phyloP scores from a whole-genome alignment of 2,329 filamentous ascomycete genomes.

The Claviceps monticola region DNA sequence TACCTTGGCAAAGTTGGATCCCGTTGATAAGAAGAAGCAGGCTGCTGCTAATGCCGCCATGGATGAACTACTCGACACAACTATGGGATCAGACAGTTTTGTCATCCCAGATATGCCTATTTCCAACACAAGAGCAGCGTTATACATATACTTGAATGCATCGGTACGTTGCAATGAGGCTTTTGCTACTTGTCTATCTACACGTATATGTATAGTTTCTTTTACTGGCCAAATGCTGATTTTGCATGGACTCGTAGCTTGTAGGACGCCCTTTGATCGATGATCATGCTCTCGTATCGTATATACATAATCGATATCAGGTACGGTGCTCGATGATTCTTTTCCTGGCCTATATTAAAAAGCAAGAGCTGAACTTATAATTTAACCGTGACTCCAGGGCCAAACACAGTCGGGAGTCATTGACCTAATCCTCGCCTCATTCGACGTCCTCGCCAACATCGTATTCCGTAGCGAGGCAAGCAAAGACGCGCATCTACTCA shows the following conservation, averaged over 20 bases:
- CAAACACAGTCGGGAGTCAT: slow-evolving; percentile 65
- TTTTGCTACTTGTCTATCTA: background rate
- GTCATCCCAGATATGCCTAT: slow-evolving; percentile 51
- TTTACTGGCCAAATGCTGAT: background rate
- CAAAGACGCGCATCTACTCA: slow-evolving; percentile 55
- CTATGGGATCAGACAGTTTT: slow-evolving; percentile 40
- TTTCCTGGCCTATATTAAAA: background rate
- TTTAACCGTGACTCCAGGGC: slow-evolving; percentile 32
- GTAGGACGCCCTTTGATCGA: slow-evolving; percentile 73
- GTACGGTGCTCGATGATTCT: slow-evolving; percentile 23
- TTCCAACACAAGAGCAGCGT: slow-evolving; percentile 62
- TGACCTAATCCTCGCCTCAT: slow-evolving; percentile 76
- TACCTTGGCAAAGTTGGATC: slow-evolving; percentile 41
- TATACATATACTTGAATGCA: slow-evolving; percentile 77
- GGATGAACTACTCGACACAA: slow-evolving; percentile 43
- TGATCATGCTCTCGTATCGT: slow-evolving; percentile 63
- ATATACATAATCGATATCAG: slow-evolving; percentile 74
- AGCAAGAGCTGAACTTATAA: slow-evolving; percentile 5
- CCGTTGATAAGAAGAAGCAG: slow-evolving; percentile 37
- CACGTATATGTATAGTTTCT: background rate
- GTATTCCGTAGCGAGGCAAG: slow-evolving; percentile 52
- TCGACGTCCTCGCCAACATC: slow-evolving; percentile 79
- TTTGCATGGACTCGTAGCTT: slow-evolving; percentile 38
- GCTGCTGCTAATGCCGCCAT: slow-evolving; percentile 33
- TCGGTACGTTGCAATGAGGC: slow-evolving; percentile 38